A percentile compares a stretch with the other conserved stretches of the same genome.
Conservation (phyloP, 2,329 filamentous ascomycete species). For the Trichophyton simii region DNA sequence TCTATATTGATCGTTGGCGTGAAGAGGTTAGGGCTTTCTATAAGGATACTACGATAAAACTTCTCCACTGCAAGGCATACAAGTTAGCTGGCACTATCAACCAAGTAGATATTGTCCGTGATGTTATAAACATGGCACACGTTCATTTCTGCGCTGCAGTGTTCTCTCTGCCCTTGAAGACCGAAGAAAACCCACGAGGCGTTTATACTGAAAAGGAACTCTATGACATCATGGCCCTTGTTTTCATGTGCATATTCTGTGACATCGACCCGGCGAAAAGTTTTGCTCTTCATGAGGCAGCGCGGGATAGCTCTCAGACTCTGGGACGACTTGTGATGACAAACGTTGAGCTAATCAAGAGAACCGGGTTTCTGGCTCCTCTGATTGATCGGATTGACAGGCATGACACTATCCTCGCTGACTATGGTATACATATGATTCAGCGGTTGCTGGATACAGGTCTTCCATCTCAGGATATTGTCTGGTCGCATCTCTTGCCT, state of each 20-base stretch:
- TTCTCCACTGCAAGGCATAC: slow-evolving; percentile 28
- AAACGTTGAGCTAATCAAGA: slow-evolving; percentile 29
- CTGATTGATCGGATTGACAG: slow-evolving; percentile 21
- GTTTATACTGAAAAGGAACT: slow-evolving; percentile 43
- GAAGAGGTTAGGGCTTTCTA: slow-evolving; percentile 14
- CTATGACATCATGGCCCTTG: slow-evolving; percentile 37
- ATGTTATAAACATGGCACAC: slow-evolving; percentile 17
- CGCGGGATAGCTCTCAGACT: slow-evolving; percentile 28
- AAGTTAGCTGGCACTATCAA: slow-evolving; percentile 29
- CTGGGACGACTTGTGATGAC: slow-evolving; percentile 30
- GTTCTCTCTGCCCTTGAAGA: slow-evolving; percentile 18
- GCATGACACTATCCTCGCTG: slow-evolving; percentile 27
- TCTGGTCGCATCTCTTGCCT: slow-evolving; percentile 46
- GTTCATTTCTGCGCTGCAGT: slow-evolving; percentile 18
- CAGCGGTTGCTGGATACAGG: slow-evolving; percentile 38
- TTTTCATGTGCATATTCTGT: slow-evolving; percentile 38
- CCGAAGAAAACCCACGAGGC: slow-evolving; percentile 17
- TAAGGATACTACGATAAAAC: slow-evolving; percentile 12
- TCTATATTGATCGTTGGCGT: slow-evolving; percentile 14
- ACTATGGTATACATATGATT: slow-evolving; percentile 46
- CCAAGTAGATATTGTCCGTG: slow-evolving; percentile 18
- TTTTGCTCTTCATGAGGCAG: slow-evolving; percentile 35
- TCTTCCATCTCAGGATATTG: slow-evolving; percentile 37
- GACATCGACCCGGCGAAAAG: slow-evolving; percentile 37
- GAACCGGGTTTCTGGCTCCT: slow-evolving; percentile 19